Percentiles rank a stretch among this genome's conserved stretches.
These are phyloP conservation scores for Porogramme epimiltina DNA, from an alignment of 1,284 basidiomycete genomes.

Conservation along the genomic window DNA sequence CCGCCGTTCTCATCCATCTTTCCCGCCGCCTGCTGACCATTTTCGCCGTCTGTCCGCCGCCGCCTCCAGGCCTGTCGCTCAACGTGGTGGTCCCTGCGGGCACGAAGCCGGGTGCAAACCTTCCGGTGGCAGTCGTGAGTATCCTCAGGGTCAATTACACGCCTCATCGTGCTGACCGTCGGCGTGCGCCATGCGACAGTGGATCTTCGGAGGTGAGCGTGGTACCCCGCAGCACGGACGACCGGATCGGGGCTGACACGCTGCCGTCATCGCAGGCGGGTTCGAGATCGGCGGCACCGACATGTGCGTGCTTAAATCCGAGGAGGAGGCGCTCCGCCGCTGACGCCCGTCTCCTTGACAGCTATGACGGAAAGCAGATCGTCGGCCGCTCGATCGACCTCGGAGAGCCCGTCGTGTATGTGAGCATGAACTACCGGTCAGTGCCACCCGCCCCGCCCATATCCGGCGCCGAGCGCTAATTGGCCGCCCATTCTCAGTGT, in stretches of 20 bases:
- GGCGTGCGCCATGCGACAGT: constrained; percentile 35
- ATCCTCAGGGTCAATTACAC: not conserved
- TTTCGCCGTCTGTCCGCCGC: not conserved
- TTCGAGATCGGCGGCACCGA: constrained; percentile 30
- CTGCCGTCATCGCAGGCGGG: constrained; percentile 23
- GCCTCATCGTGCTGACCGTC: not conserved
- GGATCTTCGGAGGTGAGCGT: constrained; percentile 54
- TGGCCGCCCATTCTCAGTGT: constrained; percentile 1
- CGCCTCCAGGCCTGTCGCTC: constrained; percentile 7
- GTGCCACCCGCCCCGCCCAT: not conserved
- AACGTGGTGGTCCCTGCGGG: constrained; percentile 19
- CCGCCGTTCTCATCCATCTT: no score
- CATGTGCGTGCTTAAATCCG: constrained; percentile 3
- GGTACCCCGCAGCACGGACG: not conserved
- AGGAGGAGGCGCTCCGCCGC: no score
- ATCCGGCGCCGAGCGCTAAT: not conserved
- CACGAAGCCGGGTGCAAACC: constrained; percentile 9
- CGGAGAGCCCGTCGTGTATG: constrained; percentile 25
- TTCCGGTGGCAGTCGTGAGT: constrained; percentile 15
- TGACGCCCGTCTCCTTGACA: not conserved
- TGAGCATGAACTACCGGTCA: constrained; percentile 20
- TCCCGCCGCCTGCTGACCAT: not conserved
- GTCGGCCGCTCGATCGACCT: constrained; percentile 5
- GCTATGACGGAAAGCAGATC: constrained; percentile 19
- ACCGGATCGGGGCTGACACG: not conserved